Evolutionary conservation across 257 asterid species (phyloP), one percentile per base, ranked within the genome.

Genomic region (Solanum arcanum): DNA sequence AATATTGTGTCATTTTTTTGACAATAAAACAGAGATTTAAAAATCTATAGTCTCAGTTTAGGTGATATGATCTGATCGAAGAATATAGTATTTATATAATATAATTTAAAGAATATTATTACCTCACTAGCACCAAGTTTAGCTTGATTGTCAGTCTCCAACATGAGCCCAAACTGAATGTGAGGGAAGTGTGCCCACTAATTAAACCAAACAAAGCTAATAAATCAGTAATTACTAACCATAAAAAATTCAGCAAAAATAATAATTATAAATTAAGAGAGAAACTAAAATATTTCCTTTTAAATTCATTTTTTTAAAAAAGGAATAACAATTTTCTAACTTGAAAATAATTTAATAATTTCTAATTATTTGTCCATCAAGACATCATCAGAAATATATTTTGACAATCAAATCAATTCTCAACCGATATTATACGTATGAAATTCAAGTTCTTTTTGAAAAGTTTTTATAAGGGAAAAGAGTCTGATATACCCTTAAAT

Each of bases 111-210:
- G 13, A 33, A 70, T 33, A 72, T 72, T 33, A 72, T 72, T 31
- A 87, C 62, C 88, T 87, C n/a, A 73, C 49, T 35, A 93, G 88
- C 92, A 86, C 86, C 92, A 42, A 88, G 87, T 85, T 94, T 90
- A 82, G 92, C 85, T 84, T 91, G 93, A 91, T 90, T 93, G 74
- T 90, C 92, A 86, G 90, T 89, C 92, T 95, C 98, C 94, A 95
- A 70, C 95, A 92, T 95, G 74, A 95, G 93, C 74, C 98, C 98
- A 87, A 94, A 95, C 89, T 95, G 98, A 90, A 95, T 95, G 86
- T 95, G 98, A 90, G 98, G 98, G 89, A 94, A 95, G 70, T 95
- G 98, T 86, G 98, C 98, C 98, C 98, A 95, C 98, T 95, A 72
- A 33, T 72, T 33, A 42, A 60, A 80, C 15, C 82, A 87, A 68